These are phyloP conservation scores for Lentinula detonsa DNA, from an alignment of 768 basidiomycete species.

Conservation along the genomic window DNA sequence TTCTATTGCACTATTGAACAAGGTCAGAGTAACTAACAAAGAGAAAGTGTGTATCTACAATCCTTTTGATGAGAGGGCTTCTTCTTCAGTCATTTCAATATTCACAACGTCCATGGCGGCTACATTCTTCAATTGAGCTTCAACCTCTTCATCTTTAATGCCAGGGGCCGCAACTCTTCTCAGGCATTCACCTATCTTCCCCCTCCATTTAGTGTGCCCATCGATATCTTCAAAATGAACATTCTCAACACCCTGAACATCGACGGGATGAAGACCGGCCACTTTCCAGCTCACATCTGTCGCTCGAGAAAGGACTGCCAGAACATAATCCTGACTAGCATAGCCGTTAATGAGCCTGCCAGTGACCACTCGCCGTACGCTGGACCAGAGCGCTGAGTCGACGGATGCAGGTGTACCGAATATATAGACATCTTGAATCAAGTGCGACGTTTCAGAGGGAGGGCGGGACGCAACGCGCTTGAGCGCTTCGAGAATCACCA, in stretches of 20 bases:
- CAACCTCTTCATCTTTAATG: conserved; percentile 27
- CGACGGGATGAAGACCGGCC: conserved; percentile 43
- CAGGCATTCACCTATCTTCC: conserved; percentile 41
- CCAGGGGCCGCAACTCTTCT: conserved; percentile 32
- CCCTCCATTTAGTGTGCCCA: conserved; percentile 46
- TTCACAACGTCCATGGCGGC: conserved; percentile 14
- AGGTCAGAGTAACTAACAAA: too few relatives aligned
- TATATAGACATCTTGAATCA: conserved; percentile 50
- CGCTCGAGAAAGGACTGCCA: conserved; percentile 44
- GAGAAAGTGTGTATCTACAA: background rate
- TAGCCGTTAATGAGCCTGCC: conserved; percentile 54
- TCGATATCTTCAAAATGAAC: conserved; percentile 39
- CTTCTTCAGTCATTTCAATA: conserved; percentile 11
- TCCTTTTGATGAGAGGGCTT: conserved; percentile 5
- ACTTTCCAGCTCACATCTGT: conserved; percentile 43
- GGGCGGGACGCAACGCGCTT: conserved; percentile 38
- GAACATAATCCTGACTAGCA: conserved; percentile 43
- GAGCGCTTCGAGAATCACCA: conserved; percentile 53
- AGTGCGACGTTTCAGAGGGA: conserved; percentile 35
- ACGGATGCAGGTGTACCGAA: conserved; percentile 45
- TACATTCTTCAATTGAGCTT: conserved; percentile 25
- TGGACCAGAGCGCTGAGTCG: conserved; percentile 35
- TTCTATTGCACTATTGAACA: too few relatives aligned
- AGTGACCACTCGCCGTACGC: conserved; percentile 40
- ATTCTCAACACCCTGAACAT: conserved; percentile 48